These are phyloP conservation scores for Aspergillus floridensis DNA, from an alignment of 2,329 filamentous ascomycete genomes.

Conservation along the genomic window DNA sequence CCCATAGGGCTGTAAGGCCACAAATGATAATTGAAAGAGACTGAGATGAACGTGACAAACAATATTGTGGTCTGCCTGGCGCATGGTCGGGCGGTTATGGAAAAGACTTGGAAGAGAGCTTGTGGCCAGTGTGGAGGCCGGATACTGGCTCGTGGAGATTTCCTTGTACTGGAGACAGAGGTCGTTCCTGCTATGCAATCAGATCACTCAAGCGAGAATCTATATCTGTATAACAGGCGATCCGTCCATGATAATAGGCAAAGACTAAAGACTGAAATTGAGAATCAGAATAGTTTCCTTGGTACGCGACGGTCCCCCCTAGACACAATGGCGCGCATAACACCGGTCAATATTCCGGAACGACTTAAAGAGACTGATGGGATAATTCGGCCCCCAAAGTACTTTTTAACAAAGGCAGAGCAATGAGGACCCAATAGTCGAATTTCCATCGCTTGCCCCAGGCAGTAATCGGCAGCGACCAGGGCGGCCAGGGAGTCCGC, in stretches of 20 bases:
- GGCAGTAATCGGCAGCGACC: neutral
- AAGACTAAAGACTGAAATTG: too few species aligned
- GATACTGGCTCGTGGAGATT: neutral
- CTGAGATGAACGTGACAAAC: neutral
- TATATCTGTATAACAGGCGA: too few species aligned
- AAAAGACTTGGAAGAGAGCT: neutral
- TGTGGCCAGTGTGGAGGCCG: neutral
- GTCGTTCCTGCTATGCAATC: too few species aligned
- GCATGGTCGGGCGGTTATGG: neutral
- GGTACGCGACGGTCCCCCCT: too few species aligned
- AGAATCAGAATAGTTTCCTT: too few species aligned
- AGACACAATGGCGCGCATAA: too few species aligned
- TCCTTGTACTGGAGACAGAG: neutral
- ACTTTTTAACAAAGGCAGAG: too few species aligned
- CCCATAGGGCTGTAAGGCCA: neutral
- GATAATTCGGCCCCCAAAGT: too few species aligned
- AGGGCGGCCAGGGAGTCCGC: slow-evolving; percentile 9
- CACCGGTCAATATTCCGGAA: too few species aligned
- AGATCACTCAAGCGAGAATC: too few species aligned
- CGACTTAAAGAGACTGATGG: too few species aligned
- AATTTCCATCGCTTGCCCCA: neutral
- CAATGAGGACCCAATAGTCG: neutral
- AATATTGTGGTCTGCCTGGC: neutral
- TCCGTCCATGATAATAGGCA: too few species aligned
- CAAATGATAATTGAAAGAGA: neutral